These are phyloP conservation scores for Termitomyces sp. DNA, from an alignment of 768 basidiomycete species.

Conservation along the genomic window DNA sequence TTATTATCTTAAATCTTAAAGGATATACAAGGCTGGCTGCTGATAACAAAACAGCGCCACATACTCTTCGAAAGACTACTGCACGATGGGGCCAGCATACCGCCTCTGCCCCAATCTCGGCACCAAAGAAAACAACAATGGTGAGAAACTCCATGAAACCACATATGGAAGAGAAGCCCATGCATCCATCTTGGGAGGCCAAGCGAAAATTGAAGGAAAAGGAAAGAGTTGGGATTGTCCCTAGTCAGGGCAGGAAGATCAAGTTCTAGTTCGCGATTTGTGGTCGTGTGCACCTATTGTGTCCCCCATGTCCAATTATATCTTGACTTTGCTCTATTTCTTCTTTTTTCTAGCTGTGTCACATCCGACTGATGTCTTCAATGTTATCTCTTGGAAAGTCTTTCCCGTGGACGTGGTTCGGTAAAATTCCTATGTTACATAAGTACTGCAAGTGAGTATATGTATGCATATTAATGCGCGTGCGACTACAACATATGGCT, in stretches of 20 bases:
- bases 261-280: constrained; percentile 34
- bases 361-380: neutral
- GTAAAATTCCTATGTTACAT: no score
- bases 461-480: no score
- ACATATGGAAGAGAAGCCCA: constrained; percentile 28
- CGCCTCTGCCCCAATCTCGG: constrained; percentile 3
- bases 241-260: constrained; percentile 84
- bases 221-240: constrained; percentile 52
- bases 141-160: constrained; percentile 2
- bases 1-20: neutral
- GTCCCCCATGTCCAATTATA: neutral
- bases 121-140: neutral
- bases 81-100: constrained; percentile 22
- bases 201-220: constrained; percentile 77
- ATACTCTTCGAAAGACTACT: constrained; percentile 18
- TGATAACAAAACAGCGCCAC: constrained; percentile 11
- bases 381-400: neutral
- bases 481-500: no score
- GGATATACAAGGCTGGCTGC: neutral
- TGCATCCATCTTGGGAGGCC: constrained; percentile 98
- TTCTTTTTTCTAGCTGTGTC: neutral
- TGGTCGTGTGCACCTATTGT: constrained; percentile 9
- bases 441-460: no score
- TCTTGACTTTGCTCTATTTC: neutral
- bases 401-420: neutral